Conservation (phyloP, 2,329 filamentous ascomycete genomes). For the Celoporthe dispersa region DNA sequence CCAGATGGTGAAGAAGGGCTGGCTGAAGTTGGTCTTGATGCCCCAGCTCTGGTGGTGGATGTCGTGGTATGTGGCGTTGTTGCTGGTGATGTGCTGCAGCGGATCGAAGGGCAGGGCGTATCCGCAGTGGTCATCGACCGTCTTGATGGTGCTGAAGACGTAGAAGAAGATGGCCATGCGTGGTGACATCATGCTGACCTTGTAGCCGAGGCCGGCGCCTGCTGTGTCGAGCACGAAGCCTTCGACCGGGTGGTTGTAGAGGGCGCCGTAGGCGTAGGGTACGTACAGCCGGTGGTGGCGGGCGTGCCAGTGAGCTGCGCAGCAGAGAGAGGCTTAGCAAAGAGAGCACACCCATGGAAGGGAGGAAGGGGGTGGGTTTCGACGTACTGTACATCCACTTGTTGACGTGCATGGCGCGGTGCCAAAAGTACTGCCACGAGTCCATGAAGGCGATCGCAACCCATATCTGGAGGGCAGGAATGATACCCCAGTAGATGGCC, state of each 20-base stretch:
- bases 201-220: conserved; percentile 83
- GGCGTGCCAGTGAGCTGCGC: conserved; percentile 82
- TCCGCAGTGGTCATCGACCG: conserved; percentile 95
- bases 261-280: conserved; percentile 92
- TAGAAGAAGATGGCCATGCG: conserved; percentile 92
- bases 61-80: conserved; percentile 96
- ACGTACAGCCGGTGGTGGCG: conserved; percentile 97
- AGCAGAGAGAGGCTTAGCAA: conserved; percentile 32
- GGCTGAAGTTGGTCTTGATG: conserved; percentile 93
- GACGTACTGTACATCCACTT: conserved; percentile 92
- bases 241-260: conserved; percentile 96
- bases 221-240: conserved; percentile 92
- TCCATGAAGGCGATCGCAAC: conserved; percentile 79
- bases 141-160: conserved; percentile 88
- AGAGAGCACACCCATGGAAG: background rate
- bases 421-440: conserved; percentile 98
- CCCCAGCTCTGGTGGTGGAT: conserved; percentile 99
- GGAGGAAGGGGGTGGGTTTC: background rate
- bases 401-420: conserved; percentile 96
- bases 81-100: conserved; percentile 86
- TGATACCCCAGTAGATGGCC: conserved; percentile 75
- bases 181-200: conserved; percentile 79
- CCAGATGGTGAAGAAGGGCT: conserved; percentile 96
- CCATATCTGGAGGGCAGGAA: conserved; percentile 79
- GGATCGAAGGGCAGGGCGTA: conserved; percentile 97